A percentile compares a stretch with the other conserved stretches of the same genome.
Evolutionary conservation across 2,329 filamentous ascomycete genomes (phyloP).

Genomic region (Acarospora socialis): DNA sequence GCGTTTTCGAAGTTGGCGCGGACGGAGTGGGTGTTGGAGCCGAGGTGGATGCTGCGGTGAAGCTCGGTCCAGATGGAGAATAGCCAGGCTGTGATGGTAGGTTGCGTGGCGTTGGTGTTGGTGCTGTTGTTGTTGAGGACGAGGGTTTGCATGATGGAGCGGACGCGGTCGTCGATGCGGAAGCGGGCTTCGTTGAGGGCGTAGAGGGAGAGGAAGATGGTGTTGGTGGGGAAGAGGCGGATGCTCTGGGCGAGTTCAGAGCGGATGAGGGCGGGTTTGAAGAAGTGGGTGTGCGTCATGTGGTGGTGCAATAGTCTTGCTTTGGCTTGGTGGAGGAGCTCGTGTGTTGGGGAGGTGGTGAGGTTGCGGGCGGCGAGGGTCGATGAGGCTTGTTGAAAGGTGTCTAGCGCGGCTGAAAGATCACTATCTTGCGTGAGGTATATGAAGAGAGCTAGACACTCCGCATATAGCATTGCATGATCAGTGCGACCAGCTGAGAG

Average conservation of each 20-base stretch:
- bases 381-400: slow-evolving; percentile 28
- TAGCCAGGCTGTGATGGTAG: slow-evolving; percentile 34
- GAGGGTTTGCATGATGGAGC: slow-evolving; percentile 42
- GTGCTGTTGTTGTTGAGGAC: slow-evolving; percentile 17
- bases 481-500: slow-evolving; percentile 36
- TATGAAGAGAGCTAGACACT: slow-evolving; percentile 49
- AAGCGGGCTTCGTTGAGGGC: slow-evolving; percentile 61
- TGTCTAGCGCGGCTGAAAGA: slow-evolving; percentile 34
- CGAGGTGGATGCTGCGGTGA: slow-evolving; percentile 26
- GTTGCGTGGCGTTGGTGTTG: slow-evolving; percentile 5
- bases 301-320: slow-evolving; percentile 54
- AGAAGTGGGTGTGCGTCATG: slow-evolving; percentile 45
- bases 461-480: slow-evolving; percentile 41
- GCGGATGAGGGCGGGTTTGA: slow-evolving; percentile 53
- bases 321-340: slow-evolving; percentile 55
- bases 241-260: slow-evolving; percentile 48
- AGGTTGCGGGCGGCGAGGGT: slow-evolving; percentile 25
- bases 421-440: slow-evolving; percentile 42
- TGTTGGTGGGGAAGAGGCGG: slow-evolving; percentile 56
- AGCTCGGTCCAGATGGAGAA: slow-evolving; percentile 44
- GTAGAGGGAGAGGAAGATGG: slow-evolving; percentile 56
- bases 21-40: slow-evolving; percentile 37
- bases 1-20: slow-evolving; percentile 43
- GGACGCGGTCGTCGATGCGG: slow-evolving; percentile 61
- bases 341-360: slow-evolving; percentile 31